Evolutionary conservation across 306 rosid genomes (phyloP), one percentile per base, ranked within the genome.

Genomic region (Abrus precatorius): DNA sequence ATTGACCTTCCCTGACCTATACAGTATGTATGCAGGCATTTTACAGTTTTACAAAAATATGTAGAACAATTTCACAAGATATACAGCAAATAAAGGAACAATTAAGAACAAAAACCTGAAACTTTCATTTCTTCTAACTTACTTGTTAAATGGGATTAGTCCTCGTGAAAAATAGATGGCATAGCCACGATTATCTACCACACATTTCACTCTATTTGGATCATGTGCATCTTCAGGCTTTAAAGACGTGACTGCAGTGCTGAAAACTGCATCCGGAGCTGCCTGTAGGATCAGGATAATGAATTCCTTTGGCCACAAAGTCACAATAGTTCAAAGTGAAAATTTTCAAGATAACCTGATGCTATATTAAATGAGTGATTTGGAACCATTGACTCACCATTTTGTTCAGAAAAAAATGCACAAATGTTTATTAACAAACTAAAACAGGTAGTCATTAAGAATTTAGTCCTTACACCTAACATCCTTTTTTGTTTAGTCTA

Each of bases 131-230:
- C 63, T 66, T 33, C 63, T 53, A 63, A 67, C 92, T 83, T 84
- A 95, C 99, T 95, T 95, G 92, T 93, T 91, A 88, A 83, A 89
- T 77, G 99, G 99, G 84, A 93, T 91, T 79, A 95, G 59, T 36
- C 99, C 98, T 81, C 99, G 91, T 43, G 99, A 93, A 82, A 95
- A 95, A 86, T 95, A 95, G 70, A 95, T 90, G 72, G 98, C 99
- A 76, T 91, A 95, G 52, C 98, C 98, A 69, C 7, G 75, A 74
- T 89, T 88, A 72, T 93, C 94, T 43, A 91, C 80, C 48, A 95
- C 94, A 64, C 99, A 95, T 85, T 95, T 93, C 82, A 95, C 99
- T 55, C 98, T 90, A 83, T 95, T 95, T 43, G 96, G 90, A 82
- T 95, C 97, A 60, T 76, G 82, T 12, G 97, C 97, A 82, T 95